phyloP scores from a whole-genome alignment of 1,284 basidiomycete genomes.

The Ceratobasidium sp. region DNA sequence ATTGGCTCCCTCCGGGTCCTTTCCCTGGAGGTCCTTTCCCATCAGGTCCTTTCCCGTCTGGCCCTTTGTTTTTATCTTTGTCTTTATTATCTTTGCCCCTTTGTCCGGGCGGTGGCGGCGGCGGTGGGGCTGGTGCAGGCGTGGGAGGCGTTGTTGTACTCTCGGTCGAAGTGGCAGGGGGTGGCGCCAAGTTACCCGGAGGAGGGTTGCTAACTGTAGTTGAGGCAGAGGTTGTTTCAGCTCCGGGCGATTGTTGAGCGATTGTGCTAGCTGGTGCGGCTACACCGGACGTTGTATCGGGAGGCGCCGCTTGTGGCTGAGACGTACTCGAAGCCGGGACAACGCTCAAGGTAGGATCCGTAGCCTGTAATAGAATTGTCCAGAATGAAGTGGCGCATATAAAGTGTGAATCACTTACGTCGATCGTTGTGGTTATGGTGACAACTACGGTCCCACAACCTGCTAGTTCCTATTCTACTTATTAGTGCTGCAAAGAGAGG shows the following conservation, averaged over 20 bases:
- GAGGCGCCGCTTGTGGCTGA: background rate
- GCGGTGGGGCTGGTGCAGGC: background rate
- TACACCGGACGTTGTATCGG: background rate
- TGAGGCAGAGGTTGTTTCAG: background rate
- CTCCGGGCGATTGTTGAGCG: background rate
- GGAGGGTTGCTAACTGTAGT: background rate
- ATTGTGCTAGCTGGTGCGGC: background rate
- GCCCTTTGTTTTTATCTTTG: background rate
- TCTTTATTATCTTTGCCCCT: background rate
- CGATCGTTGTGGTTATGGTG: conserved; percentile 1
- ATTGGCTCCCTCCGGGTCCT: background rate
- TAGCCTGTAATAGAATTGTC: background rate
- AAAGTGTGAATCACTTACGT: background rate
- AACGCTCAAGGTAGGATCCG: background rate
- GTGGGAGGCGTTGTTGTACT: background rate
- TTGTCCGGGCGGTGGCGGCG: background rate
- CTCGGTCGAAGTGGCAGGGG: background rate
- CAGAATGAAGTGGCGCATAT: background rate
- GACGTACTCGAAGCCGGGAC: background rate
- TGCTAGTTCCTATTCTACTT: background rate
- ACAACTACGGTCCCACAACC: background rate
- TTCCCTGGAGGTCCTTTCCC: conserved; percentile 5
- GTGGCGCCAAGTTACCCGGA: conserved; percentile 6
- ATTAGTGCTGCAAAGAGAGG: background rate
- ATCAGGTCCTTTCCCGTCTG: background rate